Percentiles rank a stretch among this genome's conserved stretches.
Evolutionary conservation across 176 grass and related monocot genomes (phyloP).

Genomic region (Bromus sterilis): DNA sequence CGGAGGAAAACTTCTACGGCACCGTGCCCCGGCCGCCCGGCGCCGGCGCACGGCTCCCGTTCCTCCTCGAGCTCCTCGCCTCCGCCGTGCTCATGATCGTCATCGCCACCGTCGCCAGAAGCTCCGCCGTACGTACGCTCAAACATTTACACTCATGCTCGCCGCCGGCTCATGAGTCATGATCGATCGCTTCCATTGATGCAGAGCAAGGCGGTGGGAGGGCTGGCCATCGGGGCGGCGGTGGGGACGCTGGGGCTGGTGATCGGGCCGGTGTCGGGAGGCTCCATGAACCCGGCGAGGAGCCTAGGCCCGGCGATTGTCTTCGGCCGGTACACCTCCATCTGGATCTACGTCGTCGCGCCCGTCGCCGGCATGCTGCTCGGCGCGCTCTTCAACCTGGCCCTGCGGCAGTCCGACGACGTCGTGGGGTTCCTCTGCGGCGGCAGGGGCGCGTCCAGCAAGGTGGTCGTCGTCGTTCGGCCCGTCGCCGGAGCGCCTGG

Average conservation of each 20-base stretch:
- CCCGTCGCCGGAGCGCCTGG: background rate
- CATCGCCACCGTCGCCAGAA: slow-evolving; percentile 28
- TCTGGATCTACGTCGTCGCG: slow-evolving; percentile 52
- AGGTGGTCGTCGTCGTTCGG: background rate
- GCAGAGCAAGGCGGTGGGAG: slow-evolving; percentile 24
- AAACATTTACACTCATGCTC: background rate
- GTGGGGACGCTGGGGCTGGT: slow-evolving; percentile 20
- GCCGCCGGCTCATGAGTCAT: background rate
- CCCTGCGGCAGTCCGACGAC: slow-evolving; percentile 14
- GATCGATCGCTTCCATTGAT: background rate
- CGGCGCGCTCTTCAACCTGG: slow-evolving; percentile 32
- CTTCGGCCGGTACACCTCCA: slow-evolving; percentile 26
- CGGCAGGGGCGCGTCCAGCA: background rate
- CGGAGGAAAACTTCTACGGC: slow-evolving; percentile 42
- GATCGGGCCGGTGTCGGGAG: slow-evolving; percentile 55
- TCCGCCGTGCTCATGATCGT: slow-evolving; percentile 62
- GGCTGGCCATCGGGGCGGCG: slow-evolving; percentile 25
- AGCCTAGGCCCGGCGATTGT: slow-evolving; percentile 53
- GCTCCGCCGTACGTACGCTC: background rate
- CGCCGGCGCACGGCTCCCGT: slow-evolving; percentile 17
- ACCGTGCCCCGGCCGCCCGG: slow-evolving; percentile 1
- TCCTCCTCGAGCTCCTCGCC: slow-evolving; percentile 42
- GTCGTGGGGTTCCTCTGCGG: slow-evolving; percentile 22
- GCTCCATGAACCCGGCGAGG: slow-evolving; percentile 66
- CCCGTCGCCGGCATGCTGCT: slow-evolving; percentile 43